Base-by-base conservation (phyloP, 1,284 basidiomycete species). In the Cutaneotrichosporon sp. region DNA sequence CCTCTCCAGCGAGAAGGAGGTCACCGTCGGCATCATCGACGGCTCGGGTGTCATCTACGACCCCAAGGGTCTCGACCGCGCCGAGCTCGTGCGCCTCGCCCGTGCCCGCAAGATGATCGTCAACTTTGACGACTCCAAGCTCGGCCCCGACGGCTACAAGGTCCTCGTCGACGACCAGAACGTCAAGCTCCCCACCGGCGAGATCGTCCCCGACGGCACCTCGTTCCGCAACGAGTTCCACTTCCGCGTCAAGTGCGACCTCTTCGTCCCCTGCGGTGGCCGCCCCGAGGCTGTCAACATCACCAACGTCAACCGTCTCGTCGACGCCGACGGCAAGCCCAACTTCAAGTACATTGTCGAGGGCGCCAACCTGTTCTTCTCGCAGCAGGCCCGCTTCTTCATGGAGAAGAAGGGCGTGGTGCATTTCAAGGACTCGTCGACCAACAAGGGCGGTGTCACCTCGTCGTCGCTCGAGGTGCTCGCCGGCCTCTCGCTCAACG, bases 371-470 rank as follows among this genome's bases (percentile, higher is more conserved):
- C 81, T 99, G 70, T 99, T 99, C 87, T 85, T 98, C 77, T 94
- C 95, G 2, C 94, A 97, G 73, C 93, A 97, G 82, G 95, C 95
- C 1, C 89, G 97, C 64, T 82, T 98, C 54, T 89, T 87, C 79
- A 86, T 99, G 63, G 95, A 97, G 84, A 95, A 92, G 83, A 88
- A 91, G 77, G 95, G 92, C 75, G 90, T 97, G 63, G 81, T 95
- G 55, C 81, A 98, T 51, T 97, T 94, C 87, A 98, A 98, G 81
- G 97, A 99, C 77, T 93, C 94, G 16, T 92, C 89, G 68, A 87
- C 97, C 45, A 99, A 99, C 86, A 99, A 99, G 84, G 92, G 95
- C 76, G 97, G 97, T 80, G 97, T 99, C 56, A 99, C 97, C 2
- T 95, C 91, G 67, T 95, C 92, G 3, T 95, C 92, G 46, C 86